Base-by-base conservation (phyloP, 306 rosid species). In the Cajanus cajan region DNA sequence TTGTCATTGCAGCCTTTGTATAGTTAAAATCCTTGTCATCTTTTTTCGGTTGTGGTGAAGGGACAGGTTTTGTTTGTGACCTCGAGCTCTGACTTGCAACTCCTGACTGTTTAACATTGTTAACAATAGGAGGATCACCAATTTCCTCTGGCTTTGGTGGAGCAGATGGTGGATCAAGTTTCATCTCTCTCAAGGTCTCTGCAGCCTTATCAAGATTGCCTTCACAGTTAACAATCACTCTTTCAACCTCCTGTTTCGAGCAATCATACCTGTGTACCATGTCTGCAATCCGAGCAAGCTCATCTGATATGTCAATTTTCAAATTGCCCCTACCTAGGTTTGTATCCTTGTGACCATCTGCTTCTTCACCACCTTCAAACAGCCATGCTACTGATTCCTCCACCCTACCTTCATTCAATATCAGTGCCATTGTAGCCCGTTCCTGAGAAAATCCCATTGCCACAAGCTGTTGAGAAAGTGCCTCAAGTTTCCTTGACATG, bases 221-320 rank as follows among this genome's bases (percentile, higher is more conserved):
- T 74, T 93, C 97, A 83, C 87, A 86, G 48, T 87, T 44, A 71
- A 96, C 98, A 47, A 96, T 47, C 52, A 89, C 96, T 89, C 97
- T 93, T 85, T 96, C 99, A 78, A 96, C 97, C 79, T 96, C 99
- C 82, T 91, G 99, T 82, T 87, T 96, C 15, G 96, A 89, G 85
- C 93, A 96, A 62, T 83, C 83, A 69, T 70, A 86, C 83, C 86
- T 84, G 39, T 79, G 76, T 76, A 89, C 98, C 89, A 96, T 40
- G 82, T 87, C 97, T 21, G 97, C 87, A 52, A 93, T 82, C 59
- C 62, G 87, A 54, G 91, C 94, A 71, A 96, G 87, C 82, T 96
- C 99, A 39, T 93, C 98, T 8, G 99, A 93, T 90, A 96, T 96
- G 88, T 96, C 98, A 71, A 96, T 91, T 85, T 96, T 96, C 89